phyloP scores from a whole-genome alignment of 306 rosid species.

The Cicer cuneatum region DNA sequence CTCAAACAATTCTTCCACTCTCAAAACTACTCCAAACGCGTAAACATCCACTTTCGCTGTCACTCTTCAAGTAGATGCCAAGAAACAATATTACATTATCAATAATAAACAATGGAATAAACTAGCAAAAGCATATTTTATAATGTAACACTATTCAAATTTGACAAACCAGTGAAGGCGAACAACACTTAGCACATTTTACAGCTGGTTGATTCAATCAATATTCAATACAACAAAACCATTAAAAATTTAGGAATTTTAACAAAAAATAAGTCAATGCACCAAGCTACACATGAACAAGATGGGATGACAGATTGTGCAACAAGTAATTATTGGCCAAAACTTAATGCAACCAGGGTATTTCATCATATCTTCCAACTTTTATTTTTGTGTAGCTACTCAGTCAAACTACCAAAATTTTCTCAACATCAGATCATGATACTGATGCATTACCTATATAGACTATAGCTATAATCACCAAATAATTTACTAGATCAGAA shows the following conservation, averaged over 20 bases:
- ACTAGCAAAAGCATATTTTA: neutral
- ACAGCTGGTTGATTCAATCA: slow-evolving; percentile 1
- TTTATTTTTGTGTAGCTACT: neutral
- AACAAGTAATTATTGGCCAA: no score
- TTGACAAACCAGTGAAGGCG: neutral
- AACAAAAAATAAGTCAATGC: slow-evolving; percentile 16
- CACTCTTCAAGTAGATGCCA: slow-evolving; percentile 87
- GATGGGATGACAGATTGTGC: slow-evolving; percentile 1
- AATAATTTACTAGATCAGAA: slow-evolving; percentile 4
- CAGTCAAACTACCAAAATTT: slow-evolving; percentile 11
- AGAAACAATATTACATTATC: slow-evolving; percentile 34
- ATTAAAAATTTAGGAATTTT: neutral
- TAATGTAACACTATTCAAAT: slow-evolving; percentile 16
- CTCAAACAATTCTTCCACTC: slow-evolving; percentile 21
- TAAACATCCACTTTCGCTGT: slow-evolving; percentile 93
- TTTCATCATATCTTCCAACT: no score
- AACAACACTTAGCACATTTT: slow-evolving; percentile 23
- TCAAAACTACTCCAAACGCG: slow-evolving; percentile 83
- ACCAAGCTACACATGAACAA: slow-evolving; percentile 9
- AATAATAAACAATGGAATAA: neutral
- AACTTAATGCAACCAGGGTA: no score
- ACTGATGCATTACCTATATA: slow-evolving; percentile 25
- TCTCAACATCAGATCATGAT: slow-evolving; percentile 28
- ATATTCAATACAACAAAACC: no score
- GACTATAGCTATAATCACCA: slow-evolving; percentile 18